phyloP scores from a whole-genome alignment of 2,329 filamentous ascomycete species.

The Aspergillus arachidicola region DNA sequence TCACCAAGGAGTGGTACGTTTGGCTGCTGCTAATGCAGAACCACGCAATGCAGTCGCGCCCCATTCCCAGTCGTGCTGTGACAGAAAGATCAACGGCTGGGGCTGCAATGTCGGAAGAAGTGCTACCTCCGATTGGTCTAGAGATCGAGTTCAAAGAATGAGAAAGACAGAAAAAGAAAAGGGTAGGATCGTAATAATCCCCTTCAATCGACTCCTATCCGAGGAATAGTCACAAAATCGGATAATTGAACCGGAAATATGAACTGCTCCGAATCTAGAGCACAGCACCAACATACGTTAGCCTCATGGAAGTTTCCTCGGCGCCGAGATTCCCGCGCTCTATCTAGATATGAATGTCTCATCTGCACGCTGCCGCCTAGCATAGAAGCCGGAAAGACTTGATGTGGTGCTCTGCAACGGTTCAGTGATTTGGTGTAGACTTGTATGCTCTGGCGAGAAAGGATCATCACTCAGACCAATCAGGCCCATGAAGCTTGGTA shows the following conservation, averaged over 20 bases:
- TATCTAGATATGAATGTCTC: constrained; percentile 9
- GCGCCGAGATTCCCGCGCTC: constrained; percentile 4
- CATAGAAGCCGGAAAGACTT: constrained; percentile 12
- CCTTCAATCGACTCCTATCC: not conserved
- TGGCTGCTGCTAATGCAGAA: not conserved
- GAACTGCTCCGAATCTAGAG: constrained; percentile 1
- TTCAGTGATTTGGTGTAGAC: constrained; percentile 15
- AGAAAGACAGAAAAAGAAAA: not conserved
- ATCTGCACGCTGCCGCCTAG: constrained; percentile 29
- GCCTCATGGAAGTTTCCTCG: constrained; percentile 16
- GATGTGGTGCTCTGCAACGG: constrained; percentile 17
- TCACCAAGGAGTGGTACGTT: not conserved
- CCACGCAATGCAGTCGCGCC: not conserved
- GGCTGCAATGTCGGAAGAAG: not conserved
- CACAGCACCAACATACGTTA: constrained; percentile 11
- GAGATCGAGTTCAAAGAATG: not conserved
- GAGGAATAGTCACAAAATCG: not conserved
- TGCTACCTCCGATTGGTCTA: not conserved
- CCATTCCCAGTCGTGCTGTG: not conserved
- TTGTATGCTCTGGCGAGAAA: constrained; percentile 6
- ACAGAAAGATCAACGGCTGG: not conserved
- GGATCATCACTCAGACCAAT: constrained; percentile 14
- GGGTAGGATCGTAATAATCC: not conserved
- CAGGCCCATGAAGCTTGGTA: not conserved
- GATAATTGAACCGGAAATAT: not conserved